These are phyloP conservation scores for Neoboletus subvelutipes DNA, from an alignment of 768 basidiomycete genomes.

Conservation along the genomic window DNA sequence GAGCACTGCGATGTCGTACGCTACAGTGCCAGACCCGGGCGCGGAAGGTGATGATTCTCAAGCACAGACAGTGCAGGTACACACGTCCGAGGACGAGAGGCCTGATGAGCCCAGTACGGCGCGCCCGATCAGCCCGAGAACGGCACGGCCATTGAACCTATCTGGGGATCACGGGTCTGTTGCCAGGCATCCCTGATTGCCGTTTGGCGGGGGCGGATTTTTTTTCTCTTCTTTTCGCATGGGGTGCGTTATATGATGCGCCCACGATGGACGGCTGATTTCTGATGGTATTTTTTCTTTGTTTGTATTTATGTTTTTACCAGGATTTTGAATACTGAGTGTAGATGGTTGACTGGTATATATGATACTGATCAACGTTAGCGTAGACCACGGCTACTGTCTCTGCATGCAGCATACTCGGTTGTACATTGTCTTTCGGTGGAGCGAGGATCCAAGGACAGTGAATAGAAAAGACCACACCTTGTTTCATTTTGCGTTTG, in stretches of 20 bases:
- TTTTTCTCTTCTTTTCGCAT: background rate
- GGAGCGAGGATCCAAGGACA: background rate
- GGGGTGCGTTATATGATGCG: background rate
- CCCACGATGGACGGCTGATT: background rate
- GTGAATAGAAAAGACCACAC: background rate
- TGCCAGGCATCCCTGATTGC: background rate
- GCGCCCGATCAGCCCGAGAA: slow-evolving; percentile 13
- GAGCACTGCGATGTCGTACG: slow-evolving; percentile 17
- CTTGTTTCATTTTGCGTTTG: background rate
- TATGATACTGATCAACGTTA: background rate
- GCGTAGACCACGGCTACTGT: background rate
- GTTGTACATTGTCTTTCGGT: background rate
- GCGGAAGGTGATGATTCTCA: background rate
- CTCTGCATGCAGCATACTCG: background rate
- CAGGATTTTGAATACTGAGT: background rate
- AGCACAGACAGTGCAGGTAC: background rate
- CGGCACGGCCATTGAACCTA: slow-evolving; percentile 16
- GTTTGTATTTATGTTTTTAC: background rate
- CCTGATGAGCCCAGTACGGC: slow-evolving; percentile 14
- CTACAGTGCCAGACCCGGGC: slow-evolving; percentile 7
- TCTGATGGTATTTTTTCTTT: background rate
- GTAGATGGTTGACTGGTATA: background rate
- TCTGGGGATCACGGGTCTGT: background rate
- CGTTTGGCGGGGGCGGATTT: background rate
- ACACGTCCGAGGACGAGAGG: slow-evolving; percentile 1